phyloP scores from a whole-genome alignment of 73 alveolate species.

The Symbiodinium pilosum region DNA sequence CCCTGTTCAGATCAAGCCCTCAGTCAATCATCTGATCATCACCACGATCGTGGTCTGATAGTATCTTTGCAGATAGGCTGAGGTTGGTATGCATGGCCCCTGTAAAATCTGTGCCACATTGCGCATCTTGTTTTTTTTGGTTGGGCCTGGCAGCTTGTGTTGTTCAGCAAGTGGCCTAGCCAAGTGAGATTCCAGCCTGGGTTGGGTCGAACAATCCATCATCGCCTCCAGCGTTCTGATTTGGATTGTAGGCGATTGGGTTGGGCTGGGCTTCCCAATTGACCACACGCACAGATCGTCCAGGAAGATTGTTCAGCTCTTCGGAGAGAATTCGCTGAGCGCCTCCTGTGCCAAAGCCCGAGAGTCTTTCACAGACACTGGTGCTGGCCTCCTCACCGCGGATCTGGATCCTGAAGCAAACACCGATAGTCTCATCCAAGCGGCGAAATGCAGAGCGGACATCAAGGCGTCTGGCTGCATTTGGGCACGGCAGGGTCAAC shows the following conservation, averaged over 20 bases:
- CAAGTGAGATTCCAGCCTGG: slow-evolving; percentile 1
- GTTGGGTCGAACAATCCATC: background rate
- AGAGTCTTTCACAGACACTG: background rate
- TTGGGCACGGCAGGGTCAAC: background rate
- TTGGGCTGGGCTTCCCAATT: background rate
- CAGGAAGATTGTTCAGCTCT: background rate
- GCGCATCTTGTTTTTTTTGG: too few species aligned
- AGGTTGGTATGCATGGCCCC: too few species aligned
- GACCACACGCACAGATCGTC: background rate
- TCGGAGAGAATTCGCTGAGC: background rate
- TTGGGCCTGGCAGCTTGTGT: too few species aligned
- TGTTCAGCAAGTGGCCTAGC: background rate
- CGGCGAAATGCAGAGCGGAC: slow-evolving; percentile 8
- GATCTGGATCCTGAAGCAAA: slow-evolving; percentile 5
- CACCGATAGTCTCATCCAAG: background rate
- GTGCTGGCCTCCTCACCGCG: slow-evolving; percentile 21
- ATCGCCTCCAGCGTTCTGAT: background rate
- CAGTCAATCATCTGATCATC: too few species aligned
- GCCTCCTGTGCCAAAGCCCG: background rate
- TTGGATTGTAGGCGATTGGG: slow-evolving; percentile 3
- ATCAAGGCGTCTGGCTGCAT: background rate
- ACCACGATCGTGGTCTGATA: too few species aligned
- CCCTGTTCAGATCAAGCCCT: too few species aligned
- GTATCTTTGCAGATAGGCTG: too few species aligned
- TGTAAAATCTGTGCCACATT: too few species aligned